Percentiles rank a stretch among this genome's conserved stretches.
phyloP scores from a whole-genome alignment of 2,329 filamentous ascomycete species.

The Aureobasidium namibiae region DNA sequence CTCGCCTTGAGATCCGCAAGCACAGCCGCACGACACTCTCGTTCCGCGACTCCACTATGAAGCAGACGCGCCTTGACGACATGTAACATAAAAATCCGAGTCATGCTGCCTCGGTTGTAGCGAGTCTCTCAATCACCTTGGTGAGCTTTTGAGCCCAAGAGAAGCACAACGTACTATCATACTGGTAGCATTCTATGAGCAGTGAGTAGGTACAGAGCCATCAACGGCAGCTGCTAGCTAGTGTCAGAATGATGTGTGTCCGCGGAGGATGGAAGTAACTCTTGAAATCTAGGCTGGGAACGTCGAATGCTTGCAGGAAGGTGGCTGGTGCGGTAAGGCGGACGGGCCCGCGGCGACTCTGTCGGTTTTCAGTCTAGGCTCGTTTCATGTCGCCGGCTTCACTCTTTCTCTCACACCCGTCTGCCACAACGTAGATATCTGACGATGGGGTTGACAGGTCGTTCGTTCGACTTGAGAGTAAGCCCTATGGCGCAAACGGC shows the following conservation, averaged over 20 bases:
- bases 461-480: not conserved
- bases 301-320: not conserved
- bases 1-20: not conserved
- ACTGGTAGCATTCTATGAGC: not conserved
- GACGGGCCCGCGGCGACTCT: not conserved
- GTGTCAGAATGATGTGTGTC: not conserved
- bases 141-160: not conserved
- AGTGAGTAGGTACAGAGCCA: not conserved
- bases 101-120: not conserved
- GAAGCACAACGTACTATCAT: not conserved
- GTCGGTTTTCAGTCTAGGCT: not conserved
- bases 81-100: not conserved
- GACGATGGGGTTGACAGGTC: slow-evolving; percentile 3
- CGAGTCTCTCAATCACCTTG: not conserved
- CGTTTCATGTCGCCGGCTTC: not conserved
- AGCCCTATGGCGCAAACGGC: not conserved
- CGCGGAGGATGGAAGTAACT: not conserved
- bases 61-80: slow-evolving; percentile 8
- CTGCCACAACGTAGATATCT: slow-evolving; percentile 3
- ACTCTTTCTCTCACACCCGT: slow-evolving; percentile 1
- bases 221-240: not conserved
- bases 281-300: not conserved
- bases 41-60: not conserved
- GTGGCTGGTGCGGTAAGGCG: not conserved
- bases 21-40: not conserved